Evolutionary conservation across 768 basidiomycete species (phyloP), one percentile per base, ranked within the genome.

Genomic region (Russula sp.): DNA sequence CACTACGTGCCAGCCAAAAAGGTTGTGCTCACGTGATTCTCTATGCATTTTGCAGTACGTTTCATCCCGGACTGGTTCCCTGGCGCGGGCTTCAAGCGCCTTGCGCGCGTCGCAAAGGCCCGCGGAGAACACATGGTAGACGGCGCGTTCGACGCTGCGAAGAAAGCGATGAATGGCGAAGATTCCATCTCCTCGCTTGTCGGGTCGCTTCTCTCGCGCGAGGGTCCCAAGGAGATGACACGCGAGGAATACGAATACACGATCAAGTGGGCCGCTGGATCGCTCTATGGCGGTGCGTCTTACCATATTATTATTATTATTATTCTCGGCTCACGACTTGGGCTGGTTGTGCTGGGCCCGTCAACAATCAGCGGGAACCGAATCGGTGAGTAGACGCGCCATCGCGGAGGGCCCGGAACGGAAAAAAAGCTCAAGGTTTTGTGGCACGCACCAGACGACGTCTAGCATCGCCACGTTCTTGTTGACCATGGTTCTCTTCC

Each of bases 201-300:
- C n/a, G 64, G 64, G 9, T 22, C 48, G 25, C 61, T 65, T 34
- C 64, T 65, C 34, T 53, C 50, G 7, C 20, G 62, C 16, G 62
- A 63, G 39, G 49, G 39, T 13, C 64, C 64, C 25, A 42, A 63
- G 39, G 64, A 65, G 25, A 65, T 65, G 64, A 63, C 61, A 11
- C 64, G 63, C 34, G 65, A 59, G 10, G 59, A 66, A 16, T 57
- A 66, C n/a, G 63, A 66, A 39, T 65, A 61, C 39, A 66, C 58
- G 25, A 57, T 66, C 52, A 66, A 66, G 60, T 65, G 63, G 66
- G 59, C 66, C 9, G 66, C 66, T 11, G 66, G 64, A 20, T 60
- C 64, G 0, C 63, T 66, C 5, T 66, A 66, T 45, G 66, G 59
- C 7, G 66, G 66, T 65, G 45, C 51, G 56, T 51, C 34, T n/a